Percentiles rank a stretch among this genome's conserved stretches.
These are phyloP conservation scores for Physcomitrium patens DNA, from an alignment of 225 moss, liverwort and hornwort species.

Conservation along the genomic window DNA sequence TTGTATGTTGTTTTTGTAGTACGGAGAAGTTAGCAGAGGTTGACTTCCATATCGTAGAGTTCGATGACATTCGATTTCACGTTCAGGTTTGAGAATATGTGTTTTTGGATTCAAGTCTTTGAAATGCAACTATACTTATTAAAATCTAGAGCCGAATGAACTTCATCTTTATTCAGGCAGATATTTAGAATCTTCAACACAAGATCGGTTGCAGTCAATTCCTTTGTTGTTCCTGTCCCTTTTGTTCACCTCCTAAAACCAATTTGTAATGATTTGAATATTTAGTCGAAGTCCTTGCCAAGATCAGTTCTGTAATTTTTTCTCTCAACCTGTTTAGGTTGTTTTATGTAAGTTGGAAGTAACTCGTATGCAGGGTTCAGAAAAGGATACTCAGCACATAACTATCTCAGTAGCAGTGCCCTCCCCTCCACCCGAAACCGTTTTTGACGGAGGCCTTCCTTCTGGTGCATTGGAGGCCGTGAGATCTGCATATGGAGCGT, in stretches of 20 bases:
- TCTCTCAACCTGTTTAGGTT: background rate
- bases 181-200: background rate
- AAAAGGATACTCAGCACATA: conserved; percentile 61
- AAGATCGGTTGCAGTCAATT: background rate
- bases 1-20: conserved; percentile 24
- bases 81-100: conserved; percentile 35
- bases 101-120: conserved; percentile 2
- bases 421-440: conserved; percentile 65
- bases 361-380: conserved; percentile 42
- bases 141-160: background rate
- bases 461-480: conserved; percentile 73
- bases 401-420: conserved; percentile 63
- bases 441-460: conserved; percentile 62
- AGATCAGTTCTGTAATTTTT: background rate
- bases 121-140: background rate
- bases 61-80: conserved; percentile 69
- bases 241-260: background rate
- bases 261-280: background rate
- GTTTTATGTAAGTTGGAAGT: background rate
- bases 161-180: background rate
- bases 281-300: background rate
- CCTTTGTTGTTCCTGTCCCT: background rate
- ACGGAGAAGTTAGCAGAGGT: conserved; percentile 60
- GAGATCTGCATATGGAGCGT: conserved; percentile 54
- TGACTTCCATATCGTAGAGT: conserved; percentile 68